Percentiles rank a stretch among this genome's conserved stretches.
Evolutionary conservation across 2,329 filamentous ascomycete genomes (phyloP).

Genomic region (Aquanectria penicillioides): DNA sequence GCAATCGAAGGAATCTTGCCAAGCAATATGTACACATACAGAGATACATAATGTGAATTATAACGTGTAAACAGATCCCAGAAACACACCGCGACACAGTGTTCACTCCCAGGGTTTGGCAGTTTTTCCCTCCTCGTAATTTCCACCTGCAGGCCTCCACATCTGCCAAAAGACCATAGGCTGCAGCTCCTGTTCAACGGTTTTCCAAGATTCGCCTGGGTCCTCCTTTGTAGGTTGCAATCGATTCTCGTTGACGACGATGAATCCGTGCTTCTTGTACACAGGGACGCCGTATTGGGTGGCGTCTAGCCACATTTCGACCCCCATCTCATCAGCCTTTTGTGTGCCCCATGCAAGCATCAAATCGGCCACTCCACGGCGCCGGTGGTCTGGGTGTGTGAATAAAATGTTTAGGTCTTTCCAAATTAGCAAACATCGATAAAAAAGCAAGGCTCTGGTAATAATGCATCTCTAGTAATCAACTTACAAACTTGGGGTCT

Average conservation of each 20-base stretch:
- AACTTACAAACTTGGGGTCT: slow-evolving; percentile 36
- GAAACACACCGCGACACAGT: not conserved
- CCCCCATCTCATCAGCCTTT: slow-evolving; percentile 37
- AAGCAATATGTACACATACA: not conserved
- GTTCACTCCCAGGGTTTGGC: slow-evolving; percentile 30
- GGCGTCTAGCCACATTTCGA: slow-evolving; percentile 37
- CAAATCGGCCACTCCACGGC: slow-evolving; percentile 33
- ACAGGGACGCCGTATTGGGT: slow-evolving; percentile 34
- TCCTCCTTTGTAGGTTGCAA: slow-evolving; percentile 18
- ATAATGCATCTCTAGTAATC: not conserved
- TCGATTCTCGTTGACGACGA: slow-evolving; percentile 25
- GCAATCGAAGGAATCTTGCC: no score
- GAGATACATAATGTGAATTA: not conserved
- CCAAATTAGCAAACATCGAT: not conserved
- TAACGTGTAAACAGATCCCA: not conserved
- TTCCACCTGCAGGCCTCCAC: slow-evolving; percentile 34
- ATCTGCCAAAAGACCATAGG: slow-evolving; percentile 32
- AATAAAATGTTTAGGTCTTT: slow-evolving; percentile 35
- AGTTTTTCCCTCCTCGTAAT: slow-evolving; percentile 28
- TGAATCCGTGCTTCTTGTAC: slow-evolving; percentile 37
- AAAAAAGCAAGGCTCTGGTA: no score
- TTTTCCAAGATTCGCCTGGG: slow-evolving; percentile 27
- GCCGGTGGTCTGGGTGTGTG: slow-evolving; percentile 34
- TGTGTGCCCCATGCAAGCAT: slow-evolving; percentile 36
- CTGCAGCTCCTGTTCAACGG: slow-evolving; percentile 25